These are phyloP conservation scores for Cladosporium sp. DNA, from an alignment of 2,329 filamentous ascomycete species.

Conservation along the genomic window DNA sequence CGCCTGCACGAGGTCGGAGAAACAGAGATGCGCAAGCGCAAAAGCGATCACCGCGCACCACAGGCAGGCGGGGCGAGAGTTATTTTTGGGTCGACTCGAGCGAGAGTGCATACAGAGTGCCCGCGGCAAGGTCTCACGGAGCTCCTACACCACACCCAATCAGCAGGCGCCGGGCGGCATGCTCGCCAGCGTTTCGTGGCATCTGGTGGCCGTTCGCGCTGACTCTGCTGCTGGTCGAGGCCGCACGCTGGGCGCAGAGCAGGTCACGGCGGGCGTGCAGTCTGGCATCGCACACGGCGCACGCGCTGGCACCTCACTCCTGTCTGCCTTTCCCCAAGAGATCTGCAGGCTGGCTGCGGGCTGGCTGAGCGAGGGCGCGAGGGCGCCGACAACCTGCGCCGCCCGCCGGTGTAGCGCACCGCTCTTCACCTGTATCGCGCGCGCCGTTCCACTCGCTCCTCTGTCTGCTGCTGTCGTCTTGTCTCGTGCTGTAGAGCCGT, in stretches of 20 bases:
- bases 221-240: background rate
- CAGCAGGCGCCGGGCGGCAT: conserved; percentile 2
- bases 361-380: conserved; percentile 10
- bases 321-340: conserved; percentile 5
- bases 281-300: conserved; percentile 11
- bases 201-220: background rate
- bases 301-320: conserved; percentile 10
- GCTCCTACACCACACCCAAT: background rate
- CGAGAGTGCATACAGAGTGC: background rate
- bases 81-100: conserved; percentile 2
- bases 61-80: background rate
- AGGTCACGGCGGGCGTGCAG: conserved; percentile 6
- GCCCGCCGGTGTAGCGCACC: conserved; percentile 2
- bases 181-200: conserved; percentile 10
- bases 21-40: conserved; percentile 2
- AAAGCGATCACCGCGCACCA: conserved; percentile 3
- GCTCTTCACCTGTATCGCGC: conserved; percentile 11
- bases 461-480: background rate
- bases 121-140: conserved; percentile 9
- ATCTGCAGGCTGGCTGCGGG: conserved; percentile 9
- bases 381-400: conserved; percentile 7
- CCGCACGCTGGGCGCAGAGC: background rate
- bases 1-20: conserved; percentile 5
- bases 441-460: conserved; percentile 1
- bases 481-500: conserved; percentile 7